These are phyloP conservation scores for Paxillus involutus DNA, from an alignment of 768 basidiomycete species.

Conservation along the genomic window DNA sequence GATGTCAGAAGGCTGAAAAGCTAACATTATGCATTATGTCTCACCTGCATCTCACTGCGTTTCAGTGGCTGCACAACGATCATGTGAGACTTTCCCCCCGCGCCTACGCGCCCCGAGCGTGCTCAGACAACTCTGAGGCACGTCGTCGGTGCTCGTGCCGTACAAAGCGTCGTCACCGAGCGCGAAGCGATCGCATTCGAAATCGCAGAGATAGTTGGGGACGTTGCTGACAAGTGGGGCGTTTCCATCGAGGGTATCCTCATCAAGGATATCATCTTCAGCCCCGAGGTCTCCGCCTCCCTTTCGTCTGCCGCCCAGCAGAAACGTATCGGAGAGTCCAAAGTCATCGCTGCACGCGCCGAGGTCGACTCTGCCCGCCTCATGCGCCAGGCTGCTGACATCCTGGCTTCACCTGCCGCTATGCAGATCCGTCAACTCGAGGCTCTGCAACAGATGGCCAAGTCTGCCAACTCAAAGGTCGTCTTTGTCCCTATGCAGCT, in stretches of 20 bases:
- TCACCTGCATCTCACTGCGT: conserved; percentile 84
- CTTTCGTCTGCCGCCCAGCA: conserved; percentile 95
- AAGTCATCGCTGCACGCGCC: conserved; percentile 93
- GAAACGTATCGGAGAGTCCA: conserved; percentile 95
- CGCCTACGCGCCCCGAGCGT: conserved; percentile 51
- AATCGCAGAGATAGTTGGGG: conserved; percentile 93
- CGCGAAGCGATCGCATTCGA: conserved; percentile 96
- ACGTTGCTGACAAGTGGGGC: conserved; percentile 95
- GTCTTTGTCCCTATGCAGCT: conserved; percentile 94
- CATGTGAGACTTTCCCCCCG: conserved; percentile 40
- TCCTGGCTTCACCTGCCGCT: conserved; percentile 89
- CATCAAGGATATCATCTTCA: conserved; percentile 94
- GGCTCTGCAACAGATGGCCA: conserved; percentile 94
- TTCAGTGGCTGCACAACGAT: conserved; percentile 85
- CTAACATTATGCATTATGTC: conserved; percentile 7
- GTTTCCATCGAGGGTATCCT: conserved; percentile 96
- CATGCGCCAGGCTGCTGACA: conserved; percentile 97
- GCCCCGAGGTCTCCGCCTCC: conserved; percentile 83
- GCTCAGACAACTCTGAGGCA: conserved; percentile 96
- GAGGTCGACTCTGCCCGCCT: conserved; percentile 94
- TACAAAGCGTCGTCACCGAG: conserved; percentile 96
- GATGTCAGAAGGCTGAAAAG: conserved; percentile 5
- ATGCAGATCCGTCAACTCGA: conserved; percentile 99
- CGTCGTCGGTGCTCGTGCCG: conserved; percentile 90
- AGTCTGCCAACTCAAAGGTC: conserved; percentile 84